A percentile compares a stretch with the other conserved stretches of the same genome.
These are phyloP conservation scores for Saccharomyces hybrid DNA, from an alignment of 1,139 yeast genomes.

Conservation along the genomic window DNA sequence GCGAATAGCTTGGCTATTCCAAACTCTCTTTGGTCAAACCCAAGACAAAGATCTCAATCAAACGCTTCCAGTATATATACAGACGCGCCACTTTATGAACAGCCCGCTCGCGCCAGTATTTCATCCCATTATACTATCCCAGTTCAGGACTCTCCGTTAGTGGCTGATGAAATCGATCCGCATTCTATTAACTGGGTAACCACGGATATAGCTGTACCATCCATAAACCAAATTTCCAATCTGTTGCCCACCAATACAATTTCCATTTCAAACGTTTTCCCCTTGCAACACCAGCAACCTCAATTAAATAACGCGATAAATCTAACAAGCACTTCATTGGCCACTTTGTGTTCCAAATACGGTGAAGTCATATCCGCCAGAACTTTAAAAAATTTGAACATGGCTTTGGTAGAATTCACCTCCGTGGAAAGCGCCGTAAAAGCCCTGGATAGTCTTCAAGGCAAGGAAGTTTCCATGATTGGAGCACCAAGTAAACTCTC, in stretches of 20 bases:
- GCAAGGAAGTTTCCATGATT: slow-evolving; percentile 65
- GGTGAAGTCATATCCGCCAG: slow-evolving; percentile 56
- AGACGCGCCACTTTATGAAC: slow-evolving; percentile 23
- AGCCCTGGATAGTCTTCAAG: slow-evolving; percentile 70
- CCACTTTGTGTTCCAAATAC: slow-evolving; percentile 42
- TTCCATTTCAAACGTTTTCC: slow-evolving; percentile 59
- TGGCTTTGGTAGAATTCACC: slow-evolving; percentile 70
- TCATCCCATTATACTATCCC: slow-evolving; percentile 32
- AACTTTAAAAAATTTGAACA: slow-evolving; percentile 43
- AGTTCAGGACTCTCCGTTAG: slow-evolving; percentile 34
- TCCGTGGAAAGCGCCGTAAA: slow-evolving; percentile 67
- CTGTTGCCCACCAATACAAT: slow-evolving; percentile 51
- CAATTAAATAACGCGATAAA: slow-evolving; percentile 31
- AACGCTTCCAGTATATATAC: slow-evolving; percentile 28
- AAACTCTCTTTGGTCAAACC: slow-evolving; percentile 2
- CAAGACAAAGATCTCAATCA: slow-evolving; percentile 25
- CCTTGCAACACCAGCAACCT: slow-evolving; percentile 46
- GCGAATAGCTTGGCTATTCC: slow-evolving; percentile 18
- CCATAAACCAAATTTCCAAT: slow-evolving; percentile 34
- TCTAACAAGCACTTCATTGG: slow-evolving; percentile 30
- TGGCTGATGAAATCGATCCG: slow-evolving; percentile 51
- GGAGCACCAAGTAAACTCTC: slow-evolving; percentile 61
- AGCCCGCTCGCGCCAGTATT: slow-evolving; percentile 35
- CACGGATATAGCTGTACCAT: slow-evolving; percentile 61
- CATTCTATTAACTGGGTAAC: slow-evolving; percentile 46